A percentile compares a stretch with the other conserved stretches of the same genome.
Evolutionary conservation across 2,329 filamentous ascomycete genomes (phyloP).

Genomic region (Cytospora piceae): DNA sequence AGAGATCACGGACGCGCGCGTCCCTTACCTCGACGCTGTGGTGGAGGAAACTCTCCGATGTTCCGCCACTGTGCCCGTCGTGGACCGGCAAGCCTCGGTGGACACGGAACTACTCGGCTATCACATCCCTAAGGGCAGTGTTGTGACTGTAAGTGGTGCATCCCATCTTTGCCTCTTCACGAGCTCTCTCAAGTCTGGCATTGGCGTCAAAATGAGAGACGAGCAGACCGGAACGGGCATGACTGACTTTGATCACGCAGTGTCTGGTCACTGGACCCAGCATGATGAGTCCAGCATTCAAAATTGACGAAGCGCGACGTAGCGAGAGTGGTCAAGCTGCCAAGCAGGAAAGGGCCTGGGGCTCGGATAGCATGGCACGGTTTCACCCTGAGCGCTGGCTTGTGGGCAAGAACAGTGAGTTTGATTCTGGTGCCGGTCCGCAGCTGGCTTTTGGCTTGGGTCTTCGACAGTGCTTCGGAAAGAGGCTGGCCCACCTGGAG

Average conservation of each 20-base stretch:
- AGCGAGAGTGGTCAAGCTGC: background rate
- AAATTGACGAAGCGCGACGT: background rate
- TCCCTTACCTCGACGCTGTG: slow-evolving; percentile 4
- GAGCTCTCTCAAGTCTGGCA: too few relatives aligned
- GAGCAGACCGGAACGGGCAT: too few relatives aligned
- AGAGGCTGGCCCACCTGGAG: slow-evolving; percentile 38
- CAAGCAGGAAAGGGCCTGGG: background rate
- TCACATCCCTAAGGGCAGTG: background rate
- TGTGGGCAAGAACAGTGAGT: slow-evolving; percentile 9
- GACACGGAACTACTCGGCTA: slow-evolving; percentile 10
- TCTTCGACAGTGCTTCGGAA: slow-evolving; percentile 36
- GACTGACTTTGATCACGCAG: too few relatives aligned
- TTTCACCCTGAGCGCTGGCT: slow-evolving; percentile 17
- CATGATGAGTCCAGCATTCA: background rate
- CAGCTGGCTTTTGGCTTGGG: slow-evolving; percentile 35
- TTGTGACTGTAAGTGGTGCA: background rate
- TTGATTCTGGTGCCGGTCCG: slow-evolving; percentile 35
- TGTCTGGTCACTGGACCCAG: background rate
- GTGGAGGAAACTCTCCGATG: slow-evolving; percentile 1
- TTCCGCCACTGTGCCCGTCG: background rate
- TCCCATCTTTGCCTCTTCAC: background rate
- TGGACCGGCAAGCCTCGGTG: slow-evolving; percentile 2
- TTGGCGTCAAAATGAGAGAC: too few relatives aligned
- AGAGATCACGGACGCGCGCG: slow-evolving; percentile 1
- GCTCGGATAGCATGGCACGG: background rate